phyloP scores from a whole-genome alignment of 805 yeast species.

The Saccharomycopsis fibuligera region DNA sequence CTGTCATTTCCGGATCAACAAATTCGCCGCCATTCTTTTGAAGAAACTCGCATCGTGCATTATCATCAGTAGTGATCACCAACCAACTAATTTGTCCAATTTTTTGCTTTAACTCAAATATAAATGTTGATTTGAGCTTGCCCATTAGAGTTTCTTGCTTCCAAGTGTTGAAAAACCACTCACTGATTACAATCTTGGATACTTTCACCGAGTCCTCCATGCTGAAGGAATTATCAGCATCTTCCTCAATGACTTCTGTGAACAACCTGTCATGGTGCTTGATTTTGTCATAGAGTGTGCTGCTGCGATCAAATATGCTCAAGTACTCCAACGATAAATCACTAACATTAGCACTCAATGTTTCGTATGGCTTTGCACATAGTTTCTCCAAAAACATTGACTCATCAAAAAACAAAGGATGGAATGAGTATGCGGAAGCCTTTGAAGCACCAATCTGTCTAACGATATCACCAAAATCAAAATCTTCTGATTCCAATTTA shows the following conservation, averaged over 20 bases:
- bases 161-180: conserved; percentile 37
- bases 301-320: conserved; percentile 9
- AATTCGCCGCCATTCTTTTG: too few species aligned
- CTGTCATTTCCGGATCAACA: conserved; percentile 10
- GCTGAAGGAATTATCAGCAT: background rate
- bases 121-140: conserved; percentile 30
- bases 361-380: conserved; percentile 33
- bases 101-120: conserved; percentile 31
- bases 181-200: conserved; percentile 32
- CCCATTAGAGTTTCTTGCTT: conserved; percentile 34
- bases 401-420: conserved; percentile 33
- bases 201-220: conserved; percentile 20
- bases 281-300: conserved; percentile 1
- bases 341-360: conserved; percentile 23
- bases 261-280: background rate
- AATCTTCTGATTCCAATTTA: background rate
- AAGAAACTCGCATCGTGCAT: conserved; percentile 9
- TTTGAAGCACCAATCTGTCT: conserved; percentile 33
- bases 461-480: conserved; percentile 30
- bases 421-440: conserved; percentile 29
- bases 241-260: background rate
- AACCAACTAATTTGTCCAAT: conserved; percentile 37
- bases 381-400: conserved; percentile 37
- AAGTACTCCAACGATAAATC: conserved; percentile 13
- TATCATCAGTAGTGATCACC: conserved; percentile 30